These are phyloP conservation scores for Chlorella vulgaris DNA, from an alignment of 139 green algal species.

Conservation along the genomic window DNA sequence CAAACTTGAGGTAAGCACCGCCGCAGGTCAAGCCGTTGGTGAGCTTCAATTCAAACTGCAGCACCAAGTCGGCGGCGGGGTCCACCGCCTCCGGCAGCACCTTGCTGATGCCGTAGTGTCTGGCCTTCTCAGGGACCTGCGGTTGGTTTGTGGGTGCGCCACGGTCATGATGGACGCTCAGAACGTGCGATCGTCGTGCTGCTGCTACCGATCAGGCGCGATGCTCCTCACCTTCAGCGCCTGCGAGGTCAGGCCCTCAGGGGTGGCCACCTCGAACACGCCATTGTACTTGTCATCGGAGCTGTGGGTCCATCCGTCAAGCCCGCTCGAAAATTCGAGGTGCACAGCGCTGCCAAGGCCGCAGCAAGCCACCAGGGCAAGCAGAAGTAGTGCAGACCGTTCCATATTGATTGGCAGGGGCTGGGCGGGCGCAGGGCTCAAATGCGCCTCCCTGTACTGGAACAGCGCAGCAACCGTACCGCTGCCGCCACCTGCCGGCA, in stretches of 20 bases:
- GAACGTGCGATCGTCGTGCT: not conserved
- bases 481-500: too few relatives aligned
- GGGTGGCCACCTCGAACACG: slow-evolving; percentile 23
- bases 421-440: too few relatives aligned
- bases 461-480: too few relatives aligned
- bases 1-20: slow-evolving; percentile 93
- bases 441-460: too few relatives aligned
- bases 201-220: not conserved
- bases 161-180: not conserved
- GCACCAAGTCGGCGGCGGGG: slow-evolving; percentile 63
- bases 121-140: slow-evolving; percentile 75
- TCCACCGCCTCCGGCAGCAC: slow-evolving; percentile 59
- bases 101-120: slow-evolving; percentile 78
- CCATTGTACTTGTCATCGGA: slow-evolving; percentile 40
- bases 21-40: slow-evolving; percentile 73
- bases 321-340: slow-evolving; percentile 28
- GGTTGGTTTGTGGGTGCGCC: not conserved
- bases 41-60: slow-evolving; percentile 84
- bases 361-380: not conserved
- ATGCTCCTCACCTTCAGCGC: slow-evolving; percentile 30
- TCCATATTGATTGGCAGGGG: not conserved
- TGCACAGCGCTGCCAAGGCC: slow-evolving; percentile 24
- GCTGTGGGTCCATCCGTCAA: slow-evolving; percentile 41
- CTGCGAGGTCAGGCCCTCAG: not conserved
- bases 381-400: not conserved